A percentile compares a stretch with the other conserved stretches of the same genome.
phyloP scores from a whole-genome alignment of 2,329 filamentous ascomycete genomes.

The Diaporthe velutina region DNA sequence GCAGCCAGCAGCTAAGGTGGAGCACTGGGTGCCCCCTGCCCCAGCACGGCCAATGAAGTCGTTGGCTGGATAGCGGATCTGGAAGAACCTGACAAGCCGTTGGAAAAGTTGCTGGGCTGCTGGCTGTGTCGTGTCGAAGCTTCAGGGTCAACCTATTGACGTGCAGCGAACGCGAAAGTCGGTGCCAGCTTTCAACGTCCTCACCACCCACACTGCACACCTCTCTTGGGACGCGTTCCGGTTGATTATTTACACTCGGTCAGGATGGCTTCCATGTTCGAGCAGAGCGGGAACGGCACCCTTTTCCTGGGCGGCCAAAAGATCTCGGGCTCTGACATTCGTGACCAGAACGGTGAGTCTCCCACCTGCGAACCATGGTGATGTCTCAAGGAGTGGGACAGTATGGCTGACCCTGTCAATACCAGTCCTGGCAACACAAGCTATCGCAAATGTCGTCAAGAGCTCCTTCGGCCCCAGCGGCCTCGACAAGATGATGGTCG shows the following conservation, averaged over 20 bases:
- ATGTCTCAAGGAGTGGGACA: neutral
- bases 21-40: slow-evolving; percentile 16
- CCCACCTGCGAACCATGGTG: neutral
- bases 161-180: slow-evolving; percentile 25
- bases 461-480: slow-evolving; percentile 98
- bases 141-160: slow-evolving; percentile 7
- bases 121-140: slow-evolving; percentile 29
- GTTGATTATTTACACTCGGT: neutral
- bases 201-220: slow-evolving; percentile 31
- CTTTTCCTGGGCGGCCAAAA: slow-evolving; percentile 97
- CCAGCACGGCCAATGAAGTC: slow-evolving; percentile 7
- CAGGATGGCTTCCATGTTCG: slow-evolving; percentile 93
- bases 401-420: slow-evolving; percentile 41
- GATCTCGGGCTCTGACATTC: slow-evolving; percentile 95
- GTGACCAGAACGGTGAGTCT: slow-evolving; percentile 88
- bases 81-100: slow-evolving; percentile 31
- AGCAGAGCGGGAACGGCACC: slow-evolving; percentile 94
- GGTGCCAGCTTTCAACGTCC: slow-evolving; percentile 32
- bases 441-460: slow-evolving; percentile 98
- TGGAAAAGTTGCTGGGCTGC: slow-evolving; percentile 30
- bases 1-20: slow-evolving; percentile 30
- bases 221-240: neutral
- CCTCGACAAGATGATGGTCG: slow-evolving; percentile 99
- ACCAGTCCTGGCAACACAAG: slow-evolving; percentile 90
- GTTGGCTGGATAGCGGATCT: slow-evolving; percentile 1